A percentile compares a stretch with the other conserved stretches of the same genome.
phyloP scores from a whole-genome alignment of 2,329 filamentous ascomycete genomes.

The Knoxdaviesia proteae region DNA sequence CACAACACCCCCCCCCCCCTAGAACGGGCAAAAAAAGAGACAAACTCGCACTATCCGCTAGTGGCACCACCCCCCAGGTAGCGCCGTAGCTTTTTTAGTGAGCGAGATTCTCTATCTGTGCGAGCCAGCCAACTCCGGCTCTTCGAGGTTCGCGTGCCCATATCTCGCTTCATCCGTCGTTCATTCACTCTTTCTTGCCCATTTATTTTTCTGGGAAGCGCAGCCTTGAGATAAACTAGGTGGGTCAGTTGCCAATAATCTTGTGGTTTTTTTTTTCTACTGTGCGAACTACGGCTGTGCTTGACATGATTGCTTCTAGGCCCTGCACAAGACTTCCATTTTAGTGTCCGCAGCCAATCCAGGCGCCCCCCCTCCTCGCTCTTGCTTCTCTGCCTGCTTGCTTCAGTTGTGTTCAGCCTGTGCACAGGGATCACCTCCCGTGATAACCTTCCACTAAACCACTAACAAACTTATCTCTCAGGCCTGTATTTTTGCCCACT shows the following conservation, averaged over 20 bases:
- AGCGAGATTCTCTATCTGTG: no score
- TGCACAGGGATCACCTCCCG: no score
- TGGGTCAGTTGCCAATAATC: no score
- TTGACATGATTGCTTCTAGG: not conserved
- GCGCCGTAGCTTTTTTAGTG: not conserved
- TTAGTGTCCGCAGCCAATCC: not conserved
- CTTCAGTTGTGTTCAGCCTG: not conserved
- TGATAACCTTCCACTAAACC: no score
- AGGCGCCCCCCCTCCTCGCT: not conserved
- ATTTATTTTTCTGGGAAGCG: not conserved
- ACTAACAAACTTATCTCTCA: no score
- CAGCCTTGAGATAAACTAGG: no score
- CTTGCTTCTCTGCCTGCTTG: not conserved
- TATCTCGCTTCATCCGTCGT: constrained; percentile 1
- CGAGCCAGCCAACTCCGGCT: no score
- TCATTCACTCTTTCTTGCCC: constrained; percentile 5
- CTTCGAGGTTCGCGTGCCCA: not conserved
- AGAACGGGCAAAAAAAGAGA: not conserved
- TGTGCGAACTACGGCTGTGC: not conserved
- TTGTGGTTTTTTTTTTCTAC: not conserved
- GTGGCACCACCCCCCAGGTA: not conserved
- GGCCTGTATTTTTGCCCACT: not conserved
- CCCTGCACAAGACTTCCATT: not conserved
- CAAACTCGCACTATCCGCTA: not conserved
- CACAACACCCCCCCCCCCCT: not conserved